Evolutionary conservation across 2,329 filamentous ascomycete genomes (phyloP), one percentile per base, ranked within the genome.

Genomic region (Seiridium cupressi): DNA sequence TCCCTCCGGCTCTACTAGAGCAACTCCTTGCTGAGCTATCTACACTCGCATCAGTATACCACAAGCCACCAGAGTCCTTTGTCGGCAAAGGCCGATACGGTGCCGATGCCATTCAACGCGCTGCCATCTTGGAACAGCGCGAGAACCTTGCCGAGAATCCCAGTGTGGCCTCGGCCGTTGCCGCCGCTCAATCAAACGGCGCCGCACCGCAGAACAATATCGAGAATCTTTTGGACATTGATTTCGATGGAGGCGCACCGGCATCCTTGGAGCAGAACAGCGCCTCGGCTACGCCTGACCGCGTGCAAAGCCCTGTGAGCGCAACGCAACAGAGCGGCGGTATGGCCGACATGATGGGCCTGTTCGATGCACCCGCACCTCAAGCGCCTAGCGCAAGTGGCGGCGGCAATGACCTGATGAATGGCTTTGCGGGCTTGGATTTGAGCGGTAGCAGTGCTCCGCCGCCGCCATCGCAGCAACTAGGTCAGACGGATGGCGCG

Each of bases 61-160:
- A 99, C 85, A 98, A 97, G 79, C 93, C 93, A 7, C 93, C 95
- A 49, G 92, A 96, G 83, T 93, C 94, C n/a, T 99, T 99, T 76
- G 89, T 99, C 60, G 95, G 95, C 67, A 93, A 96, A 77, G 95
- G 95, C 47, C 89, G 94, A 49, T 97, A 92, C 68, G 95, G 94
- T 44, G 93, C 95, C 54, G 93, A 97, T 74, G 93, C 92, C 62
- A 92, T 99, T 70, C 95, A 98, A 76, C 89, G 90, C 66, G 94
- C 94, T 55, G 95, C 95, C 62, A 97, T 99, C 72, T 93, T 97
- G 79, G 95, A 99, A 79, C 93, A 97, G 80, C 86, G 91, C 65
- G 88, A 98, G 76, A 92, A 97, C 69, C 91, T 92, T 1, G 90
- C 88, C 63, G 95, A 98, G 68, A 97, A 98, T 73, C 94, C 95